Percentiles rank a stretch among this genome's conserved stretches.
Conservation (phyloP, 495 filamentous ascomycete genomes). For the Symbiotaphrina buchneri region DNA sequence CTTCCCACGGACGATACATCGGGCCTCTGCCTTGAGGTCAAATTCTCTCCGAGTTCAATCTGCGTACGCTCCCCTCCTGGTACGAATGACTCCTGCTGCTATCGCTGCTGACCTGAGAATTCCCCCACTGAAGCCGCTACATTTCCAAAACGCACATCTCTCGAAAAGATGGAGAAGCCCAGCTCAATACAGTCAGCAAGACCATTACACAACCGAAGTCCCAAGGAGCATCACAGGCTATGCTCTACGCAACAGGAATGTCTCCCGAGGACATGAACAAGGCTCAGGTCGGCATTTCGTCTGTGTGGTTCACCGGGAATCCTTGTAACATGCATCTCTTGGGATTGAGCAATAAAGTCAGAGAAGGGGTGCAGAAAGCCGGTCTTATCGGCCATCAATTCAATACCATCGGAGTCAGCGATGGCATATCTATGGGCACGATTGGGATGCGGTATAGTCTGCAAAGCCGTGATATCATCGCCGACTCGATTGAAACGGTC, state of each 20-base stretch:
- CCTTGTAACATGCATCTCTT: conserved; percentile 98
- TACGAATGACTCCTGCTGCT: no score
- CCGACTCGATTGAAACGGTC: conserved; percentile 94
- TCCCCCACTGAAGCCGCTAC: no score
- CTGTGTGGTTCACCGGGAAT: conserved; percentile 79
- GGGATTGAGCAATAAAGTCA: conserved; percentile 61
- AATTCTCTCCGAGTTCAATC: no score
- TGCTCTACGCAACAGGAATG: conserved; percentile 91
- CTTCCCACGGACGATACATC: no score
- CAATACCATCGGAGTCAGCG: conserved; percentile 92
- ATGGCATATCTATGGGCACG: conserved; percentile 64
- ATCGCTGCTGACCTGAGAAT: no score
- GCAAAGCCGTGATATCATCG: conserved; percentile 87
- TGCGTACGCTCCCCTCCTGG: no score
- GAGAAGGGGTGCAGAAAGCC: conserved; percentile 61
- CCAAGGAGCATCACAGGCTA: conserved; percentile 94
- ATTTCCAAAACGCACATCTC: no score
- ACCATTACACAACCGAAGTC: conserved; percentile 86
- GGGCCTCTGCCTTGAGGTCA: no score
- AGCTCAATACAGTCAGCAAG: conserved; percentile 24
- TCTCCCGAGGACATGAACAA: conserved; percentile 70
- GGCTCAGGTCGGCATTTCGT: conserved; percentile 91
- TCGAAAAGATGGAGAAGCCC: no score
- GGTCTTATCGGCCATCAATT: conserved; percentile 76
- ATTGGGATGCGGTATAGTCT: conserved; percentile 85